phyloP scores from a whole-genome alignment of 495 filamentous ascomycete species.

The Aspergillus homomorphus region DNA sequence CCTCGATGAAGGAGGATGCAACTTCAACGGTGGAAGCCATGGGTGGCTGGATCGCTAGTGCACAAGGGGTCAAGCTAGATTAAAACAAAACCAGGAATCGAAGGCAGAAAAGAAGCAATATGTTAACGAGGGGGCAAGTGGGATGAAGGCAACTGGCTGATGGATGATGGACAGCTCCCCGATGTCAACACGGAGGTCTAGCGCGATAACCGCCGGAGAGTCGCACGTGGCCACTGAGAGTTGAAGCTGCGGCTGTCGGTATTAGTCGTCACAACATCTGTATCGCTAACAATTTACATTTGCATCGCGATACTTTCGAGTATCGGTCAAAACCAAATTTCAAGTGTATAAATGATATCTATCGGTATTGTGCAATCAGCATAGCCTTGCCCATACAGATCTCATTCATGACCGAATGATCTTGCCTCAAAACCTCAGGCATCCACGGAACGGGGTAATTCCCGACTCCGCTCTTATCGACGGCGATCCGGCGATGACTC shows the following conservation, averaged over 20 bases:
- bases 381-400: too few relatives aligned
- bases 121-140: background rate
- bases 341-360: too few relatives aligned
- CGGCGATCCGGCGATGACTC: background rate
- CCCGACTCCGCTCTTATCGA: background rate
- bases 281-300: too few relatives aligned
- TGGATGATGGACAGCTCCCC: constrained; percentile 11
- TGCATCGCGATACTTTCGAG: too few relatives aligned
- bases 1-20: constrained; percentile 84
- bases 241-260: background rate
- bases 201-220: constrained; percentile 22
- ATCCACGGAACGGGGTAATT: background rate
- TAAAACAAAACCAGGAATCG: background rate
- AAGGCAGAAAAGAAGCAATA: background rate
- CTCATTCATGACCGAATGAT: too few relatives aligned
- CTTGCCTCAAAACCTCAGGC: background rate
- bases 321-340: too few relatives aligned
- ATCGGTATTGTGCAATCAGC: background rate
- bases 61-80: background rate
- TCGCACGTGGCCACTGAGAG: constrained; percentile 8
- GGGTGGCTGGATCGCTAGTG: background rate
- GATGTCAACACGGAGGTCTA: constrained; percentile 23
- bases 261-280: background rate
- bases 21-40: constrained; percentile 56
- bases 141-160: constrained; percentile 4